Conservation (phyloP, 495 filamentous ascomycete genomes). For the Penicillium waksmanii region DNA sequence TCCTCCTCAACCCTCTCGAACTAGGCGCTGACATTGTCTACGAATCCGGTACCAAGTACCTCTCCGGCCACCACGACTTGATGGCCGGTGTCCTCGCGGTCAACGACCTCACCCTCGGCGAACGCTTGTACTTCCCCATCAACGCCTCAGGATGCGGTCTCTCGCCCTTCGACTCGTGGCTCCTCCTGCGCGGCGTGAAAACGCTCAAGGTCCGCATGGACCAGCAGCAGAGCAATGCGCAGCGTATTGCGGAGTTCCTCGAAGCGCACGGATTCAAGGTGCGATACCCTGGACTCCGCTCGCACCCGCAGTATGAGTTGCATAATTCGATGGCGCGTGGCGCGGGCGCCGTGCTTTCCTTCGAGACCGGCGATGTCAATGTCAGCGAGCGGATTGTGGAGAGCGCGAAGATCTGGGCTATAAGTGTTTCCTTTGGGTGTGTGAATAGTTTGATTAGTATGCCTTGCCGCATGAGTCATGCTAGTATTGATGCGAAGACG, state of each 20-base stretch:
- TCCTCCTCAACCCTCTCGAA: slow-evolving; percentile 89
- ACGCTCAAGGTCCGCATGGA: slow-evolving; percentile 98
- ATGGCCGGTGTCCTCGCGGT: slow-evolving; percentile 97
- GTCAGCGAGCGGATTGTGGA: slow-evolving; percentile 93
- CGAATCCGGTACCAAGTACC: slow-evolving; percentile 96
- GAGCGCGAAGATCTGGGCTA: slow-evolving; percentile 87
- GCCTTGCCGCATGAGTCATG: slow-evolving; percentile 99
- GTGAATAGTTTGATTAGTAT: slow-evolving; percentile 98
- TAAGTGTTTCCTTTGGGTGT: slow-evolving; percentile 95
- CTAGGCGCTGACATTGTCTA: slow-evolving; percentile 95
- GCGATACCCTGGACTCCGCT: slow-evolving; percentile 89
- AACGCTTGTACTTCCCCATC: slow-evolving; percentile 94
- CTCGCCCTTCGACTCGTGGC: slow-evolving; percentile 92
- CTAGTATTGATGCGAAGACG: slow-evolving; percentile 95
- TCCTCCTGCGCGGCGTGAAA: slow-evolving; percentile 92
- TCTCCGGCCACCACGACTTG: slow-evolving; percentile 97
- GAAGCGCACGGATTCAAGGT: slow-evolving; percentile 92
- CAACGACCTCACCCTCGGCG: slow-evolving; percentile 77
- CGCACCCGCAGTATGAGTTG: slow-evolving; percentile 93
- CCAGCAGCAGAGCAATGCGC: slow-evolving; percentile 91
- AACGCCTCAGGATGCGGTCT: slow-evolving; percentile 94
- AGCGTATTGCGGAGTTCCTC: slow-evolving; percentile 88
- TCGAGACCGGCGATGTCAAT: slow-evolving; percentile 85
- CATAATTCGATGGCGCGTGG: slow-evolving; percentile 95
- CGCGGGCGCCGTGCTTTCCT: slow-evolving; percentile 90